These are phyloP conservation scores for Leishmania tropica DNA, from an alignment of 208 protist genomes.

Conservation along the genomic window DNA sequence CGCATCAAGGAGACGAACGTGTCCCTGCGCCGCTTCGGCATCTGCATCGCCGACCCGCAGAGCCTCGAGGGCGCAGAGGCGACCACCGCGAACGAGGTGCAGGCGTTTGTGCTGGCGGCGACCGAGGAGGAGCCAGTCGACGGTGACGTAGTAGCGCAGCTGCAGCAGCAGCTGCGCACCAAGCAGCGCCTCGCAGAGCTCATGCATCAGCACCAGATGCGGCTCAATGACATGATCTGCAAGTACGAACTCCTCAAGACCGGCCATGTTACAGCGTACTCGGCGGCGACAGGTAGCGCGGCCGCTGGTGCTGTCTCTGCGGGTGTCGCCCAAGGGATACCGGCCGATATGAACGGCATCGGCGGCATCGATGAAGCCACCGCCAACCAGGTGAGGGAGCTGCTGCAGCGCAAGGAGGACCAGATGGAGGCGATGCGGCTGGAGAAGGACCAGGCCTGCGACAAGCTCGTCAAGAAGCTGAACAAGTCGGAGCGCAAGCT, in stretches of 20 bases:
- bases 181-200: slow-evolving; percentile 88
- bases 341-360: slow-evolving; percentile 8
- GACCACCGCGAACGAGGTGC: slow-evolving; percentile 27
- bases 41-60: slow-evolving; percentile 72
- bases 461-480: slow-evolving; percentile 92
- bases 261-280: slow-evolving; percentile 64
- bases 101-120: slow-evolving; percentile 74
- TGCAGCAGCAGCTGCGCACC: slow-evolving; percentile 89
- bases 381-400: slow-evolving; percentile 68
- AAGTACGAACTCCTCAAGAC: slow-evolving; percentile 91
- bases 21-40: slow-evolving; percentile 77
- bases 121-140: slow-evolving; percentile 70
- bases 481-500: slow-evolving; percentile 88
- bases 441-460: slow-evolving; percentile 82
- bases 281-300: slow-evolving; percentile 2
- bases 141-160: slow-evolving; percentile 71
- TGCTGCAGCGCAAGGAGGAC: slow-evolving; percentile 87
- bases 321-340: background rate
- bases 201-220: slow-evolving; percentile 83
- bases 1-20: slow-evolving; percentile 83
- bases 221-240: slow-evolving; percentile 82
- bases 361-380: slow-evolving; percentile 58
- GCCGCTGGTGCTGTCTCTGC: background rate
- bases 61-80: slow-evolving; percentile 28
- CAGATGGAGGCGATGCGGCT: slow-evolving; percentile 72